These are phyloP conservation scores for Alternaria arbusti DNA, from an alignment of 2,329 filamentous ascomycete genomes.

Conservation along the genomic window DNA sequence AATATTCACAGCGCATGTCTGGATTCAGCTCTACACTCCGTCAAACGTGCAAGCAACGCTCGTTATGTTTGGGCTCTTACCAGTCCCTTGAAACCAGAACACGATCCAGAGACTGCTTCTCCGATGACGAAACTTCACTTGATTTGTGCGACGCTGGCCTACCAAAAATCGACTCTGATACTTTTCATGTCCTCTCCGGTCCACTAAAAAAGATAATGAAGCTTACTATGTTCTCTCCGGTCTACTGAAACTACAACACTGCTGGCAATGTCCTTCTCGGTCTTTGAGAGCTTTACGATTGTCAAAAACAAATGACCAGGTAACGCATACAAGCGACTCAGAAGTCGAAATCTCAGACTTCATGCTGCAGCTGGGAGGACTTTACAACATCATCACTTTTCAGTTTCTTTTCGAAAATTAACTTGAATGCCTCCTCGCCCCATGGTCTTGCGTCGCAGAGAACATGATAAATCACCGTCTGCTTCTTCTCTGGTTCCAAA, in stretches of 20 bases:
- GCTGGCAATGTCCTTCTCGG: not conserved
- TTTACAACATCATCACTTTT: not conserved
- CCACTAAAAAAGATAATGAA: not conserved
- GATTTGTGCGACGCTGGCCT: not conserved
- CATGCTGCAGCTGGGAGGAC: not conserved
- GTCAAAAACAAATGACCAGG: not conserved
- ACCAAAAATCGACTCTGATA: too few relatives aligned
- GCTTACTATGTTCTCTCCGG: not conserved
- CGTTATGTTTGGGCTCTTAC: not conserved
- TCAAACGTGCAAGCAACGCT: not conserved
- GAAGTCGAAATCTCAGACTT: not conserved
- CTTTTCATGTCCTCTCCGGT: not conserved
- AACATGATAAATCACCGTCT: not conserved
- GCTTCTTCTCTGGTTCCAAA: not conserved
- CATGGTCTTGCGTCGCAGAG: not conserved
- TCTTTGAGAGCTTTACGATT: not conserved
- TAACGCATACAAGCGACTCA: not conserved
- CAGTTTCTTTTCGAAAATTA: not conserved
- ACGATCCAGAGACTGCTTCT: not conserved
- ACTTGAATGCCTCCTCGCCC: rapidly evolving
- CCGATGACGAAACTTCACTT: rapidly evolving
- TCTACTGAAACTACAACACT: not conserved
- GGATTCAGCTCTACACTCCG: not conserved
- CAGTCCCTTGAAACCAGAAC: not conserved
- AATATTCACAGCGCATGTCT: not conserved